Evolutionary conservation across 2,329 filamentous ascomycete genomes (phyloP).

Genomic region (Diplodia sapinea): DNA sequence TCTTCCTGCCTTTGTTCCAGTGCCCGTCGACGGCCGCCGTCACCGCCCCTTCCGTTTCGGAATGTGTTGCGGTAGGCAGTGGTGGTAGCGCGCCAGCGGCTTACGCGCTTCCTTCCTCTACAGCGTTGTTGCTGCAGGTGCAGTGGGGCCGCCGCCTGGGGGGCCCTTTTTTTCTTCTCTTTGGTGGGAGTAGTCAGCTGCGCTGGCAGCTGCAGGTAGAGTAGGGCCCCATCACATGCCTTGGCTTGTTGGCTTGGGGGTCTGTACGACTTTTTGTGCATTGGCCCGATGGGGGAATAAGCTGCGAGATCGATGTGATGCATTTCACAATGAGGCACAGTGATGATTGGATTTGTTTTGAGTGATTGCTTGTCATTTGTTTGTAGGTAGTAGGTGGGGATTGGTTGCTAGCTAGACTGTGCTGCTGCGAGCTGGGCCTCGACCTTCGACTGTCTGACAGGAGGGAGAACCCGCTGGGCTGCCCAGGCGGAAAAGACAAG

Average conservation of each 20-base stretch:
- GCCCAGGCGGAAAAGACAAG: not conserved
- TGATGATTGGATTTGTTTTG: not conserved
- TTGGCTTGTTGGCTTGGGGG: not conserved
- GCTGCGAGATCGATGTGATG: slow-evolving; percentile 14
- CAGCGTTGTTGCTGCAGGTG: not conserved
- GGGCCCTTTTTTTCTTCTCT: not conserved
- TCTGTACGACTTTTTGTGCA: not conserved
- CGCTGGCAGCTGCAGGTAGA: slow-evolving; percentile 18
- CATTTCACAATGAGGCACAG: slow-evolving; percentile 19
- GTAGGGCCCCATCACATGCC: slow-evolving; percentile 15
- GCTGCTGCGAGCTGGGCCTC: slow-evolving; percentile 19
- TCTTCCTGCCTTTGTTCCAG: too few relatives aligned
- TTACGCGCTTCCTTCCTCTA: slow-evolving; percentile 17
- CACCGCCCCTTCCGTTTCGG: slow-evolving; percentile 20
- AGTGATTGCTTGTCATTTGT: slow-evolving; percentile 24
- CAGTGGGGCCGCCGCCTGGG: not conserved
- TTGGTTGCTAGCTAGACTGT: slow-evolving; percentile 1
- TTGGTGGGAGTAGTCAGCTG: slow-evolving; percentile 17
- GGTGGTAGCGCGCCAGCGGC: not conserved
- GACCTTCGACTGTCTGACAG: slow-evolving; percentile 24
- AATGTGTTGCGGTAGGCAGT: not conserved
- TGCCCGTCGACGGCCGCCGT: not conserved
- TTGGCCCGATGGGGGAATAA: slow-evolving; percentile 2
- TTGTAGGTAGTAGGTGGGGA: slow-evolving; percentile 1
- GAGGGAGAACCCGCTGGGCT: slow-evolving; percentile 14